Evolutionary conservation across 2,329 filamentous ascomycete species (phyloP).

Genomic region (Chrysoporthe austroafricana): DNA sequence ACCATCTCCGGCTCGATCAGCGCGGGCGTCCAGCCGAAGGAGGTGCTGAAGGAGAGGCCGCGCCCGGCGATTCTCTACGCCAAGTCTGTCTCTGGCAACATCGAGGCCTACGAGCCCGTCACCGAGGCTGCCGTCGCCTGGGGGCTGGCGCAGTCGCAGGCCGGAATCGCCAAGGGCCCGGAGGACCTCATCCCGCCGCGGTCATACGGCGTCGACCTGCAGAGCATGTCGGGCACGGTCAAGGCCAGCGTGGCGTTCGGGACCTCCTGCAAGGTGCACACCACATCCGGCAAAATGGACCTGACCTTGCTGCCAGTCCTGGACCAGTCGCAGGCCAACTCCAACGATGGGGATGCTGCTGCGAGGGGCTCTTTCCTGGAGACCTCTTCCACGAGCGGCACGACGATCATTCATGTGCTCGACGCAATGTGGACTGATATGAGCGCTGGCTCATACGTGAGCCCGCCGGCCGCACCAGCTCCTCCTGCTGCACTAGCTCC

Average conservation of each 20-base stretch:
- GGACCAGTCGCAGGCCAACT: conserved; percentile 32
- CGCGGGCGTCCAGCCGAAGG: conserved; percentile 47
- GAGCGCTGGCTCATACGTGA: conserved; percentile 31
- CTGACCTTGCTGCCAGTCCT: conserved; percentile 51
- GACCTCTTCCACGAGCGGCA: conserved; percentile 51
- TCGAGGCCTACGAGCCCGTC: conserved; percentile 49
- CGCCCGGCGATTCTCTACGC: conserved; percentile 47
- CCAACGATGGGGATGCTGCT: conserved; percentile 10
- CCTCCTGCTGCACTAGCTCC: not conserved
- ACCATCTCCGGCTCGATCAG: conserved; percentile 49
- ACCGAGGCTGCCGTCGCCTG: conserved; percentile 31
- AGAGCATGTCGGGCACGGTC: conserved; percentile 51
- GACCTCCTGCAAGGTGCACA: conserved; percentile 40
- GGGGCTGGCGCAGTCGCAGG: conserved; percentile 7
- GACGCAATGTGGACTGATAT: conserved; percentile 49
- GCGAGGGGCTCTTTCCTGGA: conserved; percentile 35
- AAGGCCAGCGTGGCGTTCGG: conserved; percentile 46
- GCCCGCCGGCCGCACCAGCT: conserved; percentile 26
- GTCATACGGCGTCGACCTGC: conserved; percentile 50
- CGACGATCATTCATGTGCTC: conserved; percentile 42
- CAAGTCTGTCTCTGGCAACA: conserved; percentile 47
- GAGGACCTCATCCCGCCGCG: conserved; percentile 44
- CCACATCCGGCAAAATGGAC: conserved; percentile 46
- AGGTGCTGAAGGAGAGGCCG: conserved; percentile 39
- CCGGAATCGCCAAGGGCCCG: conserved; percentile 7